Percentiles rank a stretch among this genome's conserved stretches.
phyloP scores from a whole-genome alignment of 148 eudicot genomes.

The Heliosperma pusillum region DNA sequence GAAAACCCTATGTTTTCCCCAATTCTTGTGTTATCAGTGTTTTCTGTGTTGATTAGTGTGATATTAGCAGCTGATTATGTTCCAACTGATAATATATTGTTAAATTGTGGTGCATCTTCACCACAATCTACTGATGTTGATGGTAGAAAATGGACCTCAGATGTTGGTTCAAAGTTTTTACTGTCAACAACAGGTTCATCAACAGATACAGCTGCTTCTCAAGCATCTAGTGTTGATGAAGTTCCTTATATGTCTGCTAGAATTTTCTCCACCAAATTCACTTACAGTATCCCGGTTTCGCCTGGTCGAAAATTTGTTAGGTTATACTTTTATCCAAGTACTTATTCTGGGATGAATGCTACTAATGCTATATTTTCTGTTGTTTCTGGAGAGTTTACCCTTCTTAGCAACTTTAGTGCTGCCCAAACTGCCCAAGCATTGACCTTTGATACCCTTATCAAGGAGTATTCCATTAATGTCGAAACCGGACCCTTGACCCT shows the following conservation, averaged over 20 bases:
- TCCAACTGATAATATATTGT: slow-evolving; percentile 54
- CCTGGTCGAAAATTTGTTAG: slow-evolving; percentile 84
- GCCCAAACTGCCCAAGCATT: slow-evolving; percentile 63
- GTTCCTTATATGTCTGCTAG: slow-evolving; percentile 86
- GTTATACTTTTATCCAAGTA: slow-evolving; percentile 67
- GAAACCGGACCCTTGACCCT: slow-evolving; percentile 39
- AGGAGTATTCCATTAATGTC: slow-evolving; percentile 68
- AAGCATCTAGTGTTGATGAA: slow-evolving; percentile 59
- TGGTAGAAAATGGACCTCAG: slow-evolving; percentile 72
- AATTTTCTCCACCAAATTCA: slow-evolving; percentile 55
- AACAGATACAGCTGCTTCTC: slow-evolving; percentile 45
- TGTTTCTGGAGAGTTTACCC: slow-evolving; percentile 48
- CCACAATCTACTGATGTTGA: slow-evolving; percentile 45
- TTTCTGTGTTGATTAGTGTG: slow-evolving; percentile 23
- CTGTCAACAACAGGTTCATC: slow-evolving; percentile 36
- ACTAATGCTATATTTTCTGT: slow-evolving; percentile 68
- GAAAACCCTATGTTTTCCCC: slow-evolving; percentile 16
- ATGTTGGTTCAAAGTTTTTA: slow-evolving; percentile 54
- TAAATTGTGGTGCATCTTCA: slow-evolving; percentile 65
- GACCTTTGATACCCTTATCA: slow-evolving; percentile 51
- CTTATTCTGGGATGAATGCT: slow-evolving; percentile 47
- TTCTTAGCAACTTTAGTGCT: slow-evolving; percentile 83
- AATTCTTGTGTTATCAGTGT: slow-evolving; percentile 22
- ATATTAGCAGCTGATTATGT: slow-evolving; percentile 55
- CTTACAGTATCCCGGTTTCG: slow-evolving; percentile 69